Conservation (phyloP, 257 asterid genomes). For the Galeopsis tetrahit region DNA sequence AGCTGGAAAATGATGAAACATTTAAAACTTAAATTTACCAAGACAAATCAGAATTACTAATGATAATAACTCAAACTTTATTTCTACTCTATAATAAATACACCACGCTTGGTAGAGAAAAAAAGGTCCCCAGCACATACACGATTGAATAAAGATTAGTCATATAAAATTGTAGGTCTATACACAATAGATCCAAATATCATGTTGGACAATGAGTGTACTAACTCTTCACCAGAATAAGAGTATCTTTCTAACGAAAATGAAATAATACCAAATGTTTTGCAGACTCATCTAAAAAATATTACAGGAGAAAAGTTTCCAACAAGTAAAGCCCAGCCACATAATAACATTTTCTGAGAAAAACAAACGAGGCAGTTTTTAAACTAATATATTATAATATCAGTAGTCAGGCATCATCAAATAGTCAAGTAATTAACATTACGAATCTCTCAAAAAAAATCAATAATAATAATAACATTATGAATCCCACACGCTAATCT, state of each 20-base stretch:
- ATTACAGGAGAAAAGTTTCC: neutral
- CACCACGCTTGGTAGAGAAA: neutral
- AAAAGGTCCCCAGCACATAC: neutral
- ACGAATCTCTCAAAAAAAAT: neutral
- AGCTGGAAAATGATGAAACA: conserved; percentile 56
- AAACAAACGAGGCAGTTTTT: neutral
- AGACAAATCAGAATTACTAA: neutral
- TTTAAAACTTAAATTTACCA: conserved; percentile 23
- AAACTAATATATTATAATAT: neutral
- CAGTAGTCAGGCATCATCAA: neutral
- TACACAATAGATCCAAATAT: neutral
- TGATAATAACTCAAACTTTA: neutral
- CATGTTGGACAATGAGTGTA: conserved; percentile 1
- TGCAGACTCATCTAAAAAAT: neutral
- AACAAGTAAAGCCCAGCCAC: conserved; percentile 5
- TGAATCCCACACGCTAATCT: too few relatives aligned
- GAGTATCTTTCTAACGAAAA: neutral
- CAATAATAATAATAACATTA: too few relatives aligned
- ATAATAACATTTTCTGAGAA: conserved; percentile 1
- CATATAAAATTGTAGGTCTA: conserved; percentile 18
- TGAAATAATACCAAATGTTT: conserved; percentile 2
- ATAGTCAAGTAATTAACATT: neutral
- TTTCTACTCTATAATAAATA: neutral
- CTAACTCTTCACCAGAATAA: conserved; percentile 9
- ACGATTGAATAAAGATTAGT: conserved; percentile 1